Base-by-base conservation (phyloP, 192 early-diverging fungal genomes). In the Ambispora gerdemannii region DNA sequence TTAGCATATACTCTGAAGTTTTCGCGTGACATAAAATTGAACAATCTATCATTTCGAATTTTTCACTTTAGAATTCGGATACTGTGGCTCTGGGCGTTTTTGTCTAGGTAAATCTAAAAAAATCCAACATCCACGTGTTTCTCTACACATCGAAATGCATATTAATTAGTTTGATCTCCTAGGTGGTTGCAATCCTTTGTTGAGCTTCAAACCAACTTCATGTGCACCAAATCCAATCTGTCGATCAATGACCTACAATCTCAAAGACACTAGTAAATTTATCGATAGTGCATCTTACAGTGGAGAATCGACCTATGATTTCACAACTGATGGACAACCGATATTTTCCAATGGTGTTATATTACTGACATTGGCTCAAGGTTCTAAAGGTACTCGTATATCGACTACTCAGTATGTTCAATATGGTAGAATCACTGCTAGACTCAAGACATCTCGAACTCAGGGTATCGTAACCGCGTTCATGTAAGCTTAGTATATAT, bases 201-300 rank as follows among this genome's bases (percentile, higher is more conserved):
- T 56, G 8, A 56, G 53, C 53, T 20, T 13, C 53, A 20, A 6
- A 20, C 53, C 53, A 27, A 56, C 6, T 20, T 56, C 53, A 20
- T 56, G 53, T 56, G 53, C 53, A 56, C 53, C 53, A 24, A 56
- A 56, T 27, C 53, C 53, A 4, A 56, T 56, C 20, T 56, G 53
- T 56, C 19, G 8, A 56, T 13, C 20, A n/a, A 56, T 24, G 19
- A n/a, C 27, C 20, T 56, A 56, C 20, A 20, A n/a, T 24, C 20
- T 56, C 27, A 27, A 56, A 24, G 27, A 56, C 19, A n/a, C 53
- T 6, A 27, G 20, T 13, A 56, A 27, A 56, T 56, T 56, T 7
- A n/a, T 24, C 19, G 20, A n/a, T 24, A 56, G 20, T 27, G 27
- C 8, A 13, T 56, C 53, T 6, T 56, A 56, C 20, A 56, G 7